Percentiles rank a stretch among this genome's conserved stretches.
Evolutionary conservation across 2,329 filamentous ascomycete species (phyloP).

Genomic region (Alternaria longipes): DNA sequence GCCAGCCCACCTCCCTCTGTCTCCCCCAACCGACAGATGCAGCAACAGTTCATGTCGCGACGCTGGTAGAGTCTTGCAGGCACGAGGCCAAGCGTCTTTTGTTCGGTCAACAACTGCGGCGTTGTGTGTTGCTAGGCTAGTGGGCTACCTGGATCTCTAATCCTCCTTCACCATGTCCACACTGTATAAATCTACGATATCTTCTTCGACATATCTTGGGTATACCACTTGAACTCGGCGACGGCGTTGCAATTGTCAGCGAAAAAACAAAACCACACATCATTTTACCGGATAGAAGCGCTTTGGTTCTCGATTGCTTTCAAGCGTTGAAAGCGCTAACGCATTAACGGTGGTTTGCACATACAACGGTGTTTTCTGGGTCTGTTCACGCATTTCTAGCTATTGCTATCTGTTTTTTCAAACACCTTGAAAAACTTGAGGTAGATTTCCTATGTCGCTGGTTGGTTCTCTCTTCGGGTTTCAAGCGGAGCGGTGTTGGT

Average conservation of each 20-base stretch:
- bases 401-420: conserved; percentile 43
- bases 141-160: conserved; percentile 52
- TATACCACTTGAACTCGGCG: conserved; percentile 52
- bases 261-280: conserved; percentile 44
- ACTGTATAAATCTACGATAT: conserved; percentile 55
- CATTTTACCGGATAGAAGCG: conserved; percentile 49
- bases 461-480: conserved; percentile 34
- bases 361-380: conserved; percentile 48
- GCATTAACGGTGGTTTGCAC: conserved; percentile 54
- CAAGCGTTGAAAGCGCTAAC: conserved; percentile 28
- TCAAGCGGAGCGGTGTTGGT: conserved; percentile 50
- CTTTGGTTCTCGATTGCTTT: conserved; percentile 40
- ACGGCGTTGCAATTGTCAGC: conserved; percentile 53
- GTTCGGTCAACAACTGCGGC: conserved; percentile 44
- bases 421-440: conserved; percentile 48
- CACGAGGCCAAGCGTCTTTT: conserved; percentile 42
- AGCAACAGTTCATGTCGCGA: conserved; percentile 61
- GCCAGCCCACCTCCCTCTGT: conserved; percentile 84
- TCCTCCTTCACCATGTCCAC: conserved; percentile 49
- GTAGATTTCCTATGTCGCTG: conserved; percentile 54
- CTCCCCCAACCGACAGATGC: conserved; percentile 70
- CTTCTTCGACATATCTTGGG: conserved; percentile 53
- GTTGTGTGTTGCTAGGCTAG: conserved; percentile 53
- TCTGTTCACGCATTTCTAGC: conserved; percentile 42
- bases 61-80: conserved; percentile 57